Evolutionary conservation across 139 green algal genomes (phyloP).

Genomic region (Pleodorina starrii): DNA sequence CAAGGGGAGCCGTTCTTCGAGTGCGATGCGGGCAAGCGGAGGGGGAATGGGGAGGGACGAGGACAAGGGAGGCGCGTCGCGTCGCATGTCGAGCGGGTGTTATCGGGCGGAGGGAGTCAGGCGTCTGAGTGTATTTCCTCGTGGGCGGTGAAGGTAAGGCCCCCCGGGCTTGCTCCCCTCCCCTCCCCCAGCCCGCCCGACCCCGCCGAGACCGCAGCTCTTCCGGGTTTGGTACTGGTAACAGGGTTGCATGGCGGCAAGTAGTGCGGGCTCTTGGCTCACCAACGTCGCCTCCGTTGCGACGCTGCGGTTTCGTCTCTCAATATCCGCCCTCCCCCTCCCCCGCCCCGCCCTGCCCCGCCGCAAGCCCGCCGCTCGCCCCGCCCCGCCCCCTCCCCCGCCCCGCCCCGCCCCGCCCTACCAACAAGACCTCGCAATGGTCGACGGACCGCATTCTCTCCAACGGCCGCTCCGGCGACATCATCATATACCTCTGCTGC

Average conservation of each 20-base stretch:
- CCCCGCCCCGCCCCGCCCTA: not conserved
- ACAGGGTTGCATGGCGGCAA: too few relatives aligned
- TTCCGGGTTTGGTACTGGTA: too few relatives aligned
- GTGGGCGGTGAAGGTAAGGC: too few relatives aligned
- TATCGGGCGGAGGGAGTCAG: too few relatives aligned
- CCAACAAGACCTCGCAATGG: slow-evolving; percentile 23
- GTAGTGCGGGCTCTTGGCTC: too few relatives aligned
- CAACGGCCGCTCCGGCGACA: not conserved
- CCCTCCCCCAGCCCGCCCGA: too few relatives aligned
- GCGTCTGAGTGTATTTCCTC: too few relatives aligned
- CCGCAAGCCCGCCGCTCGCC: not conserved
- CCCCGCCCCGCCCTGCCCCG: not conserved
- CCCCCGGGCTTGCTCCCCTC: too few relatives aligned
- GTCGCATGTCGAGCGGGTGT: too few relatives aligned
- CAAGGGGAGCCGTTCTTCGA: not conserved
- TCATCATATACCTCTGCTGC: not conserved
- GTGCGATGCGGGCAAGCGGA: not conserved
- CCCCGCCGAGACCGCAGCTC: too few relatives aligned
- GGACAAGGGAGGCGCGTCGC: not conserved
- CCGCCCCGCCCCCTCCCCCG: not conserved
- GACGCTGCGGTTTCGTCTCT: too few relatives aligned
- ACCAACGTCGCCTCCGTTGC: too few relatives aligned
- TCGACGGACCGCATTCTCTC: not conserved
- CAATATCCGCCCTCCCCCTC: not conserved
- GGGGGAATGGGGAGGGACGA: not conserved